phyloP scores from a whole-genome alignment of 2,329 filamentous ascomycete genomes.

The Talaromyces pinophilus region DNA sequence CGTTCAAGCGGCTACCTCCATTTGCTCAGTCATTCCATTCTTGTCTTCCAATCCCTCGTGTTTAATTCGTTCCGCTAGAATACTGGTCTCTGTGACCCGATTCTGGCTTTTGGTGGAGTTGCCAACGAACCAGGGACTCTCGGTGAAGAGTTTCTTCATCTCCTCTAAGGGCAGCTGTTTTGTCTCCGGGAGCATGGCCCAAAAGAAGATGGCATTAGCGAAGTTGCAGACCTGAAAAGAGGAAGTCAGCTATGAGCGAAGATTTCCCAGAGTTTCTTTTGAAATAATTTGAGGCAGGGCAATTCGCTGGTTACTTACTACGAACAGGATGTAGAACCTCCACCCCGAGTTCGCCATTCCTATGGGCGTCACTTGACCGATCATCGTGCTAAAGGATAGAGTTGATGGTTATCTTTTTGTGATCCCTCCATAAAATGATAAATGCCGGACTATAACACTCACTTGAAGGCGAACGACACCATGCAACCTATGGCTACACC shows the following conservation, averaged over 20 bases:
- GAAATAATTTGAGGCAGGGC: not conserved
- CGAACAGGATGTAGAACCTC: conserved; percentile 29
- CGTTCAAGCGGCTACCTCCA: not conserved
- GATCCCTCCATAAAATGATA: not conserved
- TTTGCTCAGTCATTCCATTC: conserved; percentile 1
- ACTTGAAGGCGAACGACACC: conserved; percentile 14
- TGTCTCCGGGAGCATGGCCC: conserved; percentile 29
- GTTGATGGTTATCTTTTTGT: not conserved
- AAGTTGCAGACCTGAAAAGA: conserved; percentile 25
- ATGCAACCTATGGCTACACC: conserved; percentile 15
- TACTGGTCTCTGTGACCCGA: not conserved
- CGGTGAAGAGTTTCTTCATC: conserved; percentile 11
- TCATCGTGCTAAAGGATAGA: conserved; percentile 10
- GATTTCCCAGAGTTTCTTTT: not conserved
- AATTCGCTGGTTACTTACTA: conserved; percentile 16
- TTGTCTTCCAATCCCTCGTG: not conserved
- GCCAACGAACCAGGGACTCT: not conserved
- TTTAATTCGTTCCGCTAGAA: not conserved
- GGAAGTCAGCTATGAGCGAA: not conserved
- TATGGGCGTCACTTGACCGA: conserved; percentile 26
- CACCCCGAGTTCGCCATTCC: conserved; percentile 29
- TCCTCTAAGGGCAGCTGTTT: conserved; percentile 15
- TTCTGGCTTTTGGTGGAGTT: not conserved
- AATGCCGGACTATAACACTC: not conserved
- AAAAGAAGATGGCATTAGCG: conserved; percentile 27